Conservation (phyloP, 257 asterid genomes). For the Orobanche coerulescens region DNA sequence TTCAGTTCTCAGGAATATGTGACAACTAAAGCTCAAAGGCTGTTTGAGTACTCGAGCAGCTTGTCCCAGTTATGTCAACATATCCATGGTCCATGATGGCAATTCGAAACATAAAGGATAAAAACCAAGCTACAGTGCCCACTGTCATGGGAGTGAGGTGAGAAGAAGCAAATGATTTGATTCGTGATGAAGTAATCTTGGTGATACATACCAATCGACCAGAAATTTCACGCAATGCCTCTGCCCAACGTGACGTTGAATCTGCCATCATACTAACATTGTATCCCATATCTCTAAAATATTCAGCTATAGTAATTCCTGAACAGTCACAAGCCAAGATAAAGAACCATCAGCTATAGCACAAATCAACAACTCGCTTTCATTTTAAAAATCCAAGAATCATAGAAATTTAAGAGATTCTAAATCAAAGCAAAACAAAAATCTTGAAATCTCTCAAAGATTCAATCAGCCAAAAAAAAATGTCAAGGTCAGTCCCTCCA, state of each 20-base stretch:
- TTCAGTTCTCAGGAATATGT: slow-evolving; percentile 3
- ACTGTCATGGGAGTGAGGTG: slow-evolving; percentile 5
- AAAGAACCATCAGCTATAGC: slow-evolving; percentile 9
- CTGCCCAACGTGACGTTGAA: slow-evolving; percentile 99
- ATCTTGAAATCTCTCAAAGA: neutral
- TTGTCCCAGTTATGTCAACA: neutral
- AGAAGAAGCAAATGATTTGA: neutral
- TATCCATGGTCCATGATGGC: slow-evolving; percentile 1
- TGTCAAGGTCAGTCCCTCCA: neutral
- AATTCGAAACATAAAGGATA: slow-evolving; percentile 3
- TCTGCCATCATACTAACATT: slow-evolving; percentile 99
- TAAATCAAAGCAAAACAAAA: neutral
- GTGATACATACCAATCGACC: slow-evolving; percentile 90
- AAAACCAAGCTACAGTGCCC: neutral
- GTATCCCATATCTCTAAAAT: slow-evolving; percentile 99
- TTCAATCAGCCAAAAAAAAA: neutral
- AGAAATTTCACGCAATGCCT: slow-evolving; percentile 99
- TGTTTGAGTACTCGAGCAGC: neutral
- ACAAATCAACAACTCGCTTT: neutral
- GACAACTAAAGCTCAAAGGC: neutral
- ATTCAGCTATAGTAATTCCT: slow-evolving; percentile 98
- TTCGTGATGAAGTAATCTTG: slow-evolving; percentile 5
- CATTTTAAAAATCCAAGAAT: slow-evolving; percentile 1
- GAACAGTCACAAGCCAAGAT: slow-evolving; percentile 31
- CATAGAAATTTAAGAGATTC: neutral